Base-by-base conservation (phyloP, 176 grass and related monocot genomes). In the Cenchrus americanus region DNA sequence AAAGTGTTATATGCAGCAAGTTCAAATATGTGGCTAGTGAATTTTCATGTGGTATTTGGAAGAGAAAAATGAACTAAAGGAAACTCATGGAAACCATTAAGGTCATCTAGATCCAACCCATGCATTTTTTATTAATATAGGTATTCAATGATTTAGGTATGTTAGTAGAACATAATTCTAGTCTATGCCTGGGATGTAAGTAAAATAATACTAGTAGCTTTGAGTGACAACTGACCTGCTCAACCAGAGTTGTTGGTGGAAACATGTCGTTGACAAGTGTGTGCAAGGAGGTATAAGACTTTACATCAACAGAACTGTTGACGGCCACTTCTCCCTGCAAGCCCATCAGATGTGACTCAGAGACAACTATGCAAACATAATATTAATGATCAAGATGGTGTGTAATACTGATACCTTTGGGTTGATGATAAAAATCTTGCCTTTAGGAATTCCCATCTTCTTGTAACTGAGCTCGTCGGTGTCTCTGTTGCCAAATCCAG, bases 351-450 rank as follows among this genome's bases (percentile, higher is more conserved):
- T 26, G 34, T 22, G 55, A 85, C 21, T 82, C 58, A 77, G 50
- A 82, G 15, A 17, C 32, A 59, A 40, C 10, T 79, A 73, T 55
- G 52, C 14, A 86, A 63, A 13, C 76, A 59, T 21, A 76, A 52
- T 47, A 85, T 41, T 41, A 62, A 24, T 67, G 14, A 71, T 71
- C 82, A 69, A 0, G 0, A 41, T 7, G 30, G 37, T 60, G 15
- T 47, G 13, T 87, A 79, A 70, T 26, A 76, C 12, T 64, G 1
- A 73, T 92, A 99, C 97, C 93, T 94, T 99, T 10, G 93, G 97
- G 68, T 99, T 99, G 87, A 96, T 99, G 62, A 99, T 99, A 89
- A 99, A 99, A 69, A 99, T 99, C 69, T 99, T 99, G 67, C 97
- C 97, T 88, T 96, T 96, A 19, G 97, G 89, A 79, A 99, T 99